Evolutionary conservation across 2,329 filamentous ascomycete species (phyloP).

Genomic region (Ilyonectria destructans): DNA sequence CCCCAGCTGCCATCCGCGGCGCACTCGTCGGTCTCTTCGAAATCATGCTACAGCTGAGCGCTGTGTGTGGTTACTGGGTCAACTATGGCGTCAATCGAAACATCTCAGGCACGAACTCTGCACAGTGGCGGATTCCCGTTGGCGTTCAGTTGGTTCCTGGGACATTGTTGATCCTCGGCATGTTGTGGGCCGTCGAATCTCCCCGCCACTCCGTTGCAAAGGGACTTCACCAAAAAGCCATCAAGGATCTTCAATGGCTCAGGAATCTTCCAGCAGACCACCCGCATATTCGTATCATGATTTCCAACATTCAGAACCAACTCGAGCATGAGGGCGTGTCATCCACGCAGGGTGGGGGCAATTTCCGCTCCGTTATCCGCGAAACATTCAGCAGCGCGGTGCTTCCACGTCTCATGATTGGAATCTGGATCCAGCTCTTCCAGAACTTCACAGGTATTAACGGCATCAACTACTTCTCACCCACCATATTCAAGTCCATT

Average conservation of each 20-base stretch:
- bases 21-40: slow-evolving; percentile 67
- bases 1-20: slow-evolving; percentile 67
- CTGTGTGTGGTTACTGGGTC: slow-evolving; percentile 64
- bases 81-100: slow-evolving; percentile 43
- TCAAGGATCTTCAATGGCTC: slow-evolving; percentile 31
- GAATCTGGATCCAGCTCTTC: slow-evolving; percentile 59
- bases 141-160: slow-evolving; percentile 45
- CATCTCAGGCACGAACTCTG: slow-evolving; percentile 31
- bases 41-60: slow-evolving; percentile 67
- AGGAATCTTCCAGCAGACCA: slow-evolving; percentile 36
- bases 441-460: slow-evolving; percentile 68
- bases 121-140: slow-evolving; percentile 62
- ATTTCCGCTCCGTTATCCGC: slow-evolving; percentile 16
- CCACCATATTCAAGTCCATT: slow-evolving; percentile 76
- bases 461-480: slow-evolving; percentile 76
- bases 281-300: slow-evolving; percentile 26
- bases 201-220: slow-evolving; percentile 49
- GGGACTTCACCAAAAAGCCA: slow-evolving; percentile 29
- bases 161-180: slow-evolving; percentile 46
- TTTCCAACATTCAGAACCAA: slow-evolving; percentile 35
- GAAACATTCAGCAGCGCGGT: slow-evolving; percentile 31
- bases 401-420: slow-evolving; percentile 73
- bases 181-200: slow-evolving; percentile 53
- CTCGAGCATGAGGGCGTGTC: slow-evolving; percentile 32
- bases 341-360: slow-evolving; percentile 9